Conservation (phyloP, 1,284 basidiomycete genomes). For the Vanrija sp. region DNA sequence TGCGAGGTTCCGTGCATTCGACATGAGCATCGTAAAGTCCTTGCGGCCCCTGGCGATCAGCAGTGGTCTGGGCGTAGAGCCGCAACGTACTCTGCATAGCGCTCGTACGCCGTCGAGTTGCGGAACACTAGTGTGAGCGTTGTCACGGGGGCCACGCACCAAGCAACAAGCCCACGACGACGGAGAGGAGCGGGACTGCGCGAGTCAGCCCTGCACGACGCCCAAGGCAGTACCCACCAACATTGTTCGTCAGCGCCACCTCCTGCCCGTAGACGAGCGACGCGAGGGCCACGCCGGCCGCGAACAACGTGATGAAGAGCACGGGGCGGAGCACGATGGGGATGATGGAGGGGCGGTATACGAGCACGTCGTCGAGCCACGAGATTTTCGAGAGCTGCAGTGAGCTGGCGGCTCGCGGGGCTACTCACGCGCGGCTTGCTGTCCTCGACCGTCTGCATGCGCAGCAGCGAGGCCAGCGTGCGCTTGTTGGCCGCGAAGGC, state of each 20-base stretch:
- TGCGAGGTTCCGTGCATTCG: constrained; percentile 59
- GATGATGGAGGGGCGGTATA: constrained; percentile 57
- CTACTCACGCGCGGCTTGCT: constrained; percentile 39
- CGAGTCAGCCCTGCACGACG: neutral
- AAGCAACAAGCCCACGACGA: constrained; percentile 65
- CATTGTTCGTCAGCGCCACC: constrained; percentile 44
- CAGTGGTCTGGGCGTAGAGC: constrained; percentile 59
- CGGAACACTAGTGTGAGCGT: constrained; percentile 71
- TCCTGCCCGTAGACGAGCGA: constrained; percentile 36
- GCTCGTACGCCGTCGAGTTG: constrained; percentile 47
- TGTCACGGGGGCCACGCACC: constrained; percentile 52
- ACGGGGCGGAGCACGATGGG: constrained; percentile 62
- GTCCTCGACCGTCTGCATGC: constrained; percentile 42
- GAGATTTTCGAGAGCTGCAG: constrained; percentile 62
- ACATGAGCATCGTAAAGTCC: constrained; percentile 56
- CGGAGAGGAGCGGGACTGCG: constrained; percentile 70
- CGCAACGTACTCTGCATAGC: constrained; percentile 40
- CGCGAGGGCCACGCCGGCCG: constrained; percentile 49
- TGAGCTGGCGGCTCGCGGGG: neutral
- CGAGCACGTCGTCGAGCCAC: constrained; percentile 81
- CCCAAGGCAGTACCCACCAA: constrained; percentile 32
- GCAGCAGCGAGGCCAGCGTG: constrained; percentile 35
- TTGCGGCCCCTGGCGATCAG: constrained; percentile 66
- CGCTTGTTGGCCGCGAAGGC: constrained; percentile 25
- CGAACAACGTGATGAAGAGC: constrained; percentile 72